Conservation (phyloP, 2,329 filamentous ascomycete genomes). For the Fusarium domesticum region DNA sequence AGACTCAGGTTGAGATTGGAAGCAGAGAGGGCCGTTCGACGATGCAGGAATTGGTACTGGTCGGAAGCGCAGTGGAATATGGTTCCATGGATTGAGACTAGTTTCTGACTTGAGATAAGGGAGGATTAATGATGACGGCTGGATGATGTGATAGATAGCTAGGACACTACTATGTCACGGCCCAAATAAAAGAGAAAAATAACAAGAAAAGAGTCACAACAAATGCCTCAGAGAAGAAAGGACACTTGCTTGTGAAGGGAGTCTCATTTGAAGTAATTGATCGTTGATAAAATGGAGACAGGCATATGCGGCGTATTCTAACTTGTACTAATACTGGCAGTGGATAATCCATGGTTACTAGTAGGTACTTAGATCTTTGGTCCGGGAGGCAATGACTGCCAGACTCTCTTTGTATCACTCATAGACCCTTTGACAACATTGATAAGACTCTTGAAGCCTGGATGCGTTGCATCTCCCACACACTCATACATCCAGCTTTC, state of each 20-base stretch:
- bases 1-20: constrained; percentile 28
- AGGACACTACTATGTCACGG: not conserved
- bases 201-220: no score
- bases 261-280: no score
- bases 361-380: constrained; percentile 56
- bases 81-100: constrained; percentile 2
- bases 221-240: no score
- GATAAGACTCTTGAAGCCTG: constrained; percentile 71
- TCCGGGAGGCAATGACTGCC: constrained; percentile 59
- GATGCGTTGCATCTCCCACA: constrained; percentile 74
- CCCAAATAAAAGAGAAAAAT: not conserved
- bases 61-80: not conserved
- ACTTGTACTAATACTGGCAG: no score
- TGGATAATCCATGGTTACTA: no score
- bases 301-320: no score
- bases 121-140: not conserved
- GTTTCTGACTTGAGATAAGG: constrained; percentile 9
- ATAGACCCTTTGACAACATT: constrained; percentile 75
- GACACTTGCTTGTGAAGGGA: no score
- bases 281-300: no score
- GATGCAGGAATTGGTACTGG: not conserved
- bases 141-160: not conserved
- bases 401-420: constrained; percentile 64
- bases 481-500: constrained; percentile 90
- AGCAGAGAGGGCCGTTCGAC: no score